Conservation (phyloP, 331 rosid genomes). For the Pyracantha coccinea region DNA sequence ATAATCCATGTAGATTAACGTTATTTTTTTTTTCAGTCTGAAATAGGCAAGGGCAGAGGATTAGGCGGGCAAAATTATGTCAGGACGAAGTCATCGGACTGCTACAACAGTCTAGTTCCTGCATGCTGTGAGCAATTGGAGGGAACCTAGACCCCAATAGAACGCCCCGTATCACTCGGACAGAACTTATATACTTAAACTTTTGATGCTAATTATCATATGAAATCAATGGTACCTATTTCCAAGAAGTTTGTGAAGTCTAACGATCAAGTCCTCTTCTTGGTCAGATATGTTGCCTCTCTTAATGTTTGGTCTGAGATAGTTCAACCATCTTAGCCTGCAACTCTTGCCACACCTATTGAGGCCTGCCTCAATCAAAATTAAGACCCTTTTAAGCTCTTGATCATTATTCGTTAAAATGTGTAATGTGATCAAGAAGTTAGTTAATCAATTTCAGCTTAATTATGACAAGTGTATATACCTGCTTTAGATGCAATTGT, state of each 20-base stretch:
- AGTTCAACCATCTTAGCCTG: conserved; percentile 50
- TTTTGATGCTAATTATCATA: no score
- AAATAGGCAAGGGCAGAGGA: no score
- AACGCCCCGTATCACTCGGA: no score
- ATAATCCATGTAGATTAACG: not conserved
- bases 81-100: no score
- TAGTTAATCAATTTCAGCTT: not conserved
- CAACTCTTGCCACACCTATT: conserved; percentile 47
- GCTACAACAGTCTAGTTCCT: no score
- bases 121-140: no score
- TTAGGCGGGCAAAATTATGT: no score
- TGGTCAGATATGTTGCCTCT: conserved; percentile 50
- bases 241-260: conserved; percentile 48
- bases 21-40: not conserved
- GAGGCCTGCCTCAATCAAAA: conserved; percentile 21
- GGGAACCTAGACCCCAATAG: no score
- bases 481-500: conserved; percentile 38
- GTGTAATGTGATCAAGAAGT: not conserved
- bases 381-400: not conserved
- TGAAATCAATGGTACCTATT: conserved; percentile 21
- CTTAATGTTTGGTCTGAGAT: conserved; percentile 43
- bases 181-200: no score
- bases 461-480: not conserved
- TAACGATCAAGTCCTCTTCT: conserved; percentile 48
- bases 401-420: not conserved